These are phyloP conservation scores for Myrmaecium sp. DNA, from an alignment of 2,329 filamentous ascomycete species.

Conservation along the genomic window DNA sequence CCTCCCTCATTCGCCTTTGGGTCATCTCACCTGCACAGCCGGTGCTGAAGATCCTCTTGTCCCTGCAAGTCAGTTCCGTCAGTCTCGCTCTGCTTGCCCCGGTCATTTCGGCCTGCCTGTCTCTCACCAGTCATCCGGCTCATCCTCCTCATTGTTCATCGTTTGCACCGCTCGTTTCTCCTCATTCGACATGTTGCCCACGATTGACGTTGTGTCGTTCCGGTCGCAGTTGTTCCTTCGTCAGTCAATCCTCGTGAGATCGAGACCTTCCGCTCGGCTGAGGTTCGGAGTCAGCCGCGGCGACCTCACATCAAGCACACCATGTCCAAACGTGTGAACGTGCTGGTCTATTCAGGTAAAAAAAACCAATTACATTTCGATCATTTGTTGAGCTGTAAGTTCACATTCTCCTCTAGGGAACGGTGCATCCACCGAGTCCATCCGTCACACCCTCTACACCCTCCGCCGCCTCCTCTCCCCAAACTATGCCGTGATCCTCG, in stretches of 20 bases:
- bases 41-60: conserved; percentile 94
- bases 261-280: conserved; percentile 8
- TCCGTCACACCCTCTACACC: conserved; percentile 75
- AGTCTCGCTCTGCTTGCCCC: conserved; percentile 1
- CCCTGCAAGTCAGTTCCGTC: conserved; percentile 40
- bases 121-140: conserved; percentile 78
- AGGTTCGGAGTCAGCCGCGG: conserved; percentile 13
- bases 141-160: conserved; percentile 49
- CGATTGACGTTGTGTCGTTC: neutral
- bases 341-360: conserved; percentile 80
- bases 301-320: conserved; percentile 11
- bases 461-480: conserved; percentile 73
- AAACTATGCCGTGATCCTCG: conserved; percentile 81
- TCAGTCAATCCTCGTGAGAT: neutral
- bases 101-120: conserved; percentile 5
- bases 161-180: conserved; percentile 22
- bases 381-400: neutral
- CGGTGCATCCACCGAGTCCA: conserved; percentile 74
- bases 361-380: neutral
- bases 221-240: neutral
- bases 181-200: conserved; percentile 38
- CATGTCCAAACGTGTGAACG: conserved; percentile 67
- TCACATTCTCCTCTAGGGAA: conserved; percentile 38
- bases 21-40: conserved; percentile 75
- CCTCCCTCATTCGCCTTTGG: too few species aligned